Evolutionary conservation across 2,329 filamentous ascomycete genomes (phyloP).

Genomic region (Botrytis paeoniae): DNA sequence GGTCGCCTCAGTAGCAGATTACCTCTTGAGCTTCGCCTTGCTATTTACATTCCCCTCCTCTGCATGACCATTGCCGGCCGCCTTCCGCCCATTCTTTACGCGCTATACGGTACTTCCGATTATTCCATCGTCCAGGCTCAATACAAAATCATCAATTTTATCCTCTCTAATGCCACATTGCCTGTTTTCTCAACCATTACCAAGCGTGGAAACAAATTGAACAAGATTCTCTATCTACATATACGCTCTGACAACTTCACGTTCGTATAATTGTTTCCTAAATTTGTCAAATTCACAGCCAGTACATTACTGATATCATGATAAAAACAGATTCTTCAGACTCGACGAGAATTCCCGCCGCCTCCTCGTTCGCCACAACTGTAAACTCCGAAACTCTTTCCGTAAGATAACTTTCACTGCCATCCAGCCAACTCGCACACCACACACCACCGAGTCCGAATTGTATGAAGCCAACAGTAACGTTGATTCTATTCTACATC

Average conservation of each 20-base stretch:
- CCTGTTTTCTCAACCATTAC: neutral
- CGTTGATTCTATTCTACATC: accelerated
- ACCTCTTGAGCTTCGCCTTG: neutral
- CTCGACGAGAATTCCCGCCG: neutral
- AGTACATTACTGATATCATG: neutral
- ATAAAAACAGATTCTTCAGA: neutral
- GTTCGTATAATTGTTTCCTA: neutral
- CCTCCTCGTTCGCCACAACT: accelerated
- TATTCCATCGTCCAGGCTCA: neutral
- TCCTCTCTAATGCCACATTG: neutral
- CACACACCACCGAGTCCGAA: neutral
- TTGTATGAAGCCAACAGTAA: neutral
- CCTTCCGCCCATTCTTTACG: neutral
- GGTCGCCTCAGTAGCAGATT: accelerated
- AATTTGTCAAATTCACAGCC: neutral
- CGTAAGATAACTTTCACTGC: neutral
- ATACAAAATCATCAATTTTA: neutral
- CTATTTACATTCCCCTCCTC: neutral
- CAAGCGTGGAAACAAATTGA: accelerated
- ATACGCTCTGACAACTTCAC: neutral
- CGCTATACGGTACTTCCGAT: neutral
- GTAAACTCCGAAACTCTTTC: neutral
- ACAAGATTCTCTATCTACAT: neutral
- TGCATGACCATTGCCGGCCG: neutral
- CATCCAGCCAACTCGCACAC: neutral